phyloP scores from a whole-genome alignment of 331 rosid species.

The Quercus phellos region DNA sequence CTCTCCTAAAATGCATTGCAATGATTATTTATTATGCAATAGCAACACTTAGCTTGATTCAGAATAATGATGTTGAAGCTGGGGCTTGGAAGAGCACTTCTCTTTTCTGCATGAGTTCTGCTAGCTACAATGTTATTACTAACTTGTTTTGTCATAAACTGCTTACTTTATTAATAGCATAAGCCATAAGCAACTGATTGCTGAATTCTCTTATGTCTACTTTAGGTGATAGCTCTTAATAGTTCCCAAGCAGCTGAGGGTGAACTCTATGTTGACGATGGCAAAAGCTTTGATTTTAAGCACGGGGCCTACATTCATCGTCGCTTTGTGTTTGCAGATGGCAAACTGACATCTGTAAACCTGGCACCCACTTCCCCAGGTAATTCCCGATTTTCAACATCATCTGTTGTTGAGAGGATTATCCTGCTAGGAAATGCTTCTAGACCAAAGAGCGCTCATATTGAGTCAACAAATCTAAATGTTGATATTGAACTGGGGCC shows the following conservation, averaged over 20 bases:
- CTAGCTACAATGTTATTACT: background rate
- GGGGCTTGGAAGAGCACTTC: background rate
- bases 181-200: conserved; percentile 5
- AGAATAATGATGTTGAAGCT: background rate
- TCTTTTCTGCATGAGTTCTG: background rate
- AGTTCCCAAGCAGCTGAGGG: conserved; percentile 87
- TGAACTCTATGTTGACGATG: conserved; percentile 75
- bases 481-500: conserved; percentile 61
- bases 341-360: conserved; percentile 57
- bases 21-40: background rate
- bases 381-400: conserved; percentile 30
- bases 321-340: conserved; percentile 59
- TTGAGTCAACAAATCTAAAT: conserved; percentile 59
- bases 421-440: conserved; percentile 63
- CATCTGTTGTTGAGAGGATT: conserved; percentile 68
- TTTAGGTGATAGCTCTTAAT: conserved; percentile 80
- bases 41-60: background rate
- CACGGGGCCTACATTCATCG: conserved; percentile 78
- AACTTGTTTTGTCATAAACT: background rate
- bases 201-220: background rate
- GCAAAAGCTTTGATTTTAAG: conserved; percentile 63
- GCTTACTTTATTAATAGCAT: background rate
- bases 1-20: background rate
- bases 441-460: conserved; percentile 50
- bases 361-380: conserved; percentile 39